A percentile compares a stretch with the other conserved stretches of the same genome.
These are phyloP conservation scores for Wakefieldia striispora DNA, from an alignment of 768 basidiomycete species.

Conservation along the genomic window DNA sequence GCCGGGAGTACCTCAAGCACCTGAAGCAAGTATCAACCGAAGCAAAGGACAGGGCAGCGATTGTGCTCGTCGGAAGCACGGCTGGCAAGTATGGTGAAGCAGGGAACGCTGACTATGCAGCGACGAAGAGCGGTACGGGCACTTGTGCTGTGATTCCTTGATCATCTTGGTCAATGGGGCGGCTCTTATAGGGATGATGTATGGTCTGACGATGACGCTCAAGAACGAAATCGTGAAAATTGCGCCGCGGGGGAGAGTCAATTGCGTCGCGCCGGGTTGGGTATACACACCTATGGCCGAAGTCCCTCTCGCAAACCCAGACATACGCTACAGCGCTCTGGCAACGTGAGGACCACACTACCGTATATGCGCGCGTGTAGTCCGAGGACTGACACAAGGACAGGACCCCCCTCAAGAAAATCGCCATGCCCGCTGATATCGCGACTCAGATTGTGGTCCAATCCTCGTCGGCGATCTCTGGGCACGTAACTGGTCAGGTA, in stretches of 20 bases:
- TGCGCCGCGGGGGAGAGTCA: conserved; percentile 64
- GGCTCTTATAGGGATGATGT: conserved; percentile 56
- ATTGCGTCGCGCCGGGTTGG: conserved; percentile 66
- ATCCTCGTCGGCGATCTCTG: conserved; percentile 57
- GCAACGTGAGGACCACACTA: conserved; percentile 54
- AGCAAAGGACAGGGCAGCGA: conserved; percentile 50
- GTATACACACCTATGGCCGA: conserved; percentile 63
- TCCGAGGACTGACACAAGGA: neutral
- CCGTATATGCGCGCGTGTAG: neutral
- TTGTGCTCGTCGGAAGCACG: conserved; percentile 66
- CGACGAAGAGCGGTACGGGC: conserved; percentile 58
- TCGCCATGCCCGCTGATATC: conserved; percentile 60
- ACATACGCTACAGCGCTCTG: conserved; percentile 53
- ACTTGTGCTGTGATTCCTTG: neutral
- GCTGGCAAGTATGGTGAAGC: conserved; percentile 72
- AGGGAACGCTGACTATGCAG: conserved; percentile 61
- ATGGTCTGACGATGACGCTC: conserved; percentile 60
- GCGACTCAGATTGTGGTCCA: conserved; percentile 61
- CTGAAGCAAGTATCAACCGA: conserved; percentile 38
- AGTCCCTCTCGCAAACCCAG: conserved; percentile 53
- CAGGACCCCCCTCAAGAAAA: conserved; percentile 67
- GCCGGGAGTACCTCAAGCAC: conserved; percentile 53
- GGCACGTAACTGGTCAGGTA: conserved; percentile 66
- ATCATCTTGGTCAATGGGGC: neutral
- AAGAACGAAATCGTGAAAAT: conserved; percentile 80